Conservation (phyloP, 177 flowering plant species). For the Telopea speciosissima region DNA sequence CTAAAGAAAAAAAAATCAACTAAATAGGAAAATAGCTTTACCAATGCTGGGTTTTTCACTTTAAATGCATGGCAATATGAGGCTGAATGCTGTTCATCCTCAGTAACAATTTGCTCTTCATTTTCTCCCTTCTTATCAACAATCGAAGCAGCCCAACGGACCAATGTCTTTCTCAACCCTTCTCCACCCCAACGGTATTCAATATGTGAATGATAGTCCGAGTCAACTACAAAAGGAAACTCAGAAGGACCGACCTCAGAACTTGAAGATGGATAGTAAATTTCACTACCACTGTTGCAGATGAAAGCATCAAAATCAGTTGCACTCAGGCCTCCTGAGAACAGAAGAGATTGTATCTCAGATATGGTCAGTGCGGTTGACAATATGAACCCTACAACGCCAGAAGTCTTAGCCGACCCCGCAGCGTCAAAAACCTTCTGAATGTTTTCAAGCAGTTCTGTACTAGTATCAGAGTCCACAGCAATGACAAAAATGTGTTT, state of each 20-base stretch:
- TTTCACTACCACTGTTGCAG: conserved; percentile 91
- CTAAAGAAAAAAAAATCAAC: not conserved
- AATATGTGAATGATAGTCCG: conserved; percentile 83
- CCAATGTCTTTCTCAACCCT: conserved; percentile 86
- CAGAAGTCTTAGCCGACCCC: conserved; percentile 53
- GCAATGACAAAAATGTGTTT: conserved; percentile 71
- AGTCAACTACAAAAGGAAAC: conserved; percentile 57
- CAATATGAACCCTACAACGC: conserved; percentile 70
- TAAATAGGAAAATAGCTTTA: conserved; percentile 20
- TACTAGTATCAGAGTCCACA: conserved; percentile 45
- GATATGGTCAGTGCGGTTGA: conserved; percentile 75
- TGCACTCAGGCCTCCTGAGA: conserved; percentile 50
- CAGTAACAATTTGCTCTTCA: conserved; percentile 45
- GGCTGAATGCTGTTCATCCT: conserved; percentile 68
- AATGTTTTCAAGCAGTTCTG: conserved; percentile 42
- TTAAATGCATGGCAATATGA: conserved; percentile 70
- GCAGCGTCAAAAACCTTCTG: conserved; percentile 51
- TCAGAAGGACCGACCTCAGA: conserved; percentile 50
- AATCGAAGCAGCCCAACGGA: conserved; percentile 74
- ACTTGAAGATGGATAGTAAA: conserved; percentile 67
- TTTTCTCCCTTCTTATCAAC: conserved; percentile 46
- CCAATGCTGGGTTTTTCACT: conserved; percentile 61
- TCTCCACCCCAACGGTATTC: conserved; percentile 98
- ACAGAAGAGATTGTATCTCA: conserved; percentile 57
- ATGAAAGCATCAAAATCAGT: conserved; percentile 89